A percentile compares a stretch with the other conserved stretches of the same genome.
These are phyloP conservation scores for Wickerhamomyces queroliae DNA, from an alignment of 805 yeast genomes.

Conservation along the genomic window DNA sequence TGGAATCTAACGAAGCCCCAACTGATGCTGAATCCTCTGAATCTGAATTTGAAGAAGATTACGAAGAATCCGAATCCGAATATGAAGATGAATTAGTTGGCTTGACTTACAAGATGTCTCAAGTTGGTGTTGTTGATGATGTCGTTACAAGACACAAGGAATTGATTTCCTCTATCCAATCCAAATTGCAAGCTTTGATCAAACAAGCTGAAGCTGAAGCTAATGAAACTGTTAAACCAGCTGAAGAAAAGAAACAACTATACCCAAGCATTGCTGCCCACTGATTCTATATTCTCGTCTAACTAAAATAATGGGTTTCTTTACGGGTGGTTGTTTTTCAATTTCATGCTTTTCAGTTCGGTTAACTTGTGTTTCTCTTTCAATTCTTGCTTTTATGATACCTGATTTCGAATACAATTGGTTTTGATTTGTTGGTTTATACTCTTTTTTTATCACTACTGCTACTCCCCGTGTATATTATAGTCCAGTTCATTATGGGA, in stretches of 20 bases:
- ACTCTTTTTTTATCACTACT: too few relatives aligned
- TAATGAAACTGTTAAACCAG: not conserved
- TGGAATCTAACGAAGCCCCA: slow-evolving; percentile 2
- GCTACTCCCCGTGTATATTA: too few relatives aligned
- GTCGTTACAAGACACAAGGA: slow-evolving; percentile 12
- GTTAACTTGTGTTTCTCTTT: too few relatives aligned
- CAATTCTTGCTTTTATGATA: too few relatives aligned
- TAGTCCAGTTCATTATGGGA: too few relatives aligned
- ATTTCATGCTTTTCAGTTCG: too few relatives aligned
- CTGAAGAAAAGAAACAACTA: slow-evolving; percentile 4
- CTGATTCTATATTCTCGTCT: not conserved
- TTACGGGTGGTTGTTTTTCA: not conserved
- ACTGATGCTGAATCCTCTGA: not conserved
- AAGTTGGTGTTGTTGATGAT: slow-evolving; percentile 4
- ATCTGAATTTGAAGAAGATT: slow-evolving; percentile 10
- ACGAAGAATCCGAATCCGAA: slow-evolving; percentile 4
- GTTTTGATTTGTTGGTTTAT: too few relatives aligned
- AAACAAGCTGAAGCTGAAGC: slow-evolving; percentile 4
- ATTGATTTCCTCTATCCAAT: slow-evolving; percentile 13
- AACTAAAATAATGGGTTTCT: not conserved
- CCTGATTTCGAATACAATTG: too few relatives aligned
- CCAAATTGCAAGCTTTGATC: slow-evolving; percentile 10
- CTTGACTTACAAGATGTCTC: not conserved
- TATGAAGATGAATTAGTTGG: slow-evolving; percentile 8
- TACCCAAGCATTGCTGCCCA: slow-evolving; percentile 18